Evolutionary conservation across 2,329 filamentous ascomycete genomes (phyloP).

Genomic region (Ascochyta clinopodiicola): DNA sequence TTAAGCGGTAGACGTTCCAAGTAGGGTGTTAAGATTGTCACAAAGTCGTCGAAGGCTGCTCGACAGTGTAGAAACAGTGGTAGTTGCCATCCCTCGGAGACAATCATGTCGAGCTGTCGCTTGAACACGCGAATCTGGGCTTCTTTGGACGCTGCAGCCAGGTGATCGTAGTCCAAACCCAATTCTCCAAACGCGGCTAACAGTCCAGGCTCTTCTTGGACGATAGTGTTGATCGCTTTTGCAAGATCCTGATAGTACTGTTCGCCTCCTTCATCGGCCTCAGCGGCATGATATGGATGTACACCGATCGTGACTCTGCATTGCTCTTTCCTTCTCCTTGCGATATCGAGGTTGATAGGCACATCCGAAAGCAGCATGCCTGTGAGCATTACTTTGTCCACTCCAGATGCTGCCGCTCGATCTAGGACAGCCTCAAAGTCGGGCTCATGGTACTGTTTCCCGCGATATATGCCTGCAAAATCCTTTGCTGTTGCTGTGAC

Average conservation of each 20-base stretch:
- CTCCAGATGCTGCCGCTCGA: constrained; percentile 51
- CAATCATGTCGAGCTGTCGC: constrained; percentile 52
- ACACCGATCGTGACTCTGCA: constrained; percentile 58
- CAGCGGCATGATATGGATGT: constrained; percentile 59
- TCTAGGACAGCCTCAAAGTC: constrained; percentile 55
- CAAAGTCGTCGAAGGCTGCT: constrained; percentile 54
- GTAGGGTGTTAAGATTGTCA: constrained; percentile 52
- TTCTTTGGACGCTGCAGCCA: constrained; percentile 53
- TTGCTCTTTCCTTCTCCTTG: constrained; percentile 24
- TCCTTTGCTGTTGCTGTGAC: constrained; percentile 48
- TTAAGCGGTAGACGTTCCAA: constrained; percentile 43
- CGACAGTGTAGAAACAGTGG: constrained; percentile 55
- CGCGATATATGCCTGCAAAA: constrained; percentile 59
- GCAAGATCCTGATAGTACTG: constrained; percentile 37
- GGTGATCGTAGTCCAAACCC: constrained; percentile 59
- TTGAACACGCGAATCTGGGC: constrained; percentile 52
- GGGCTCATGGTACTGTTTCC: constrained; percentile 56
- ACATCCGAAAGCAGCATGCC: constrained; percentile 53
- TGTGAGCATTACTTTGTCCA: constrained; percentile 50
- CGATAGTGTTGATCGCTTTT: constrained; percentile 27
- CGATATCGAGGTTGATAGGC: constrained; percentile 35
- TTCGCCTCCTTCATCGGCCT: constrained; percentile 47
- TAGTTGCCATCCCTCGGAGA: constrained; percentile 41
- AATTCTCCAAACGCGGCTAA: constrained; percentile 59
- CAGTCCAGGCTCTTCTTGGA: constrained; percentile 19